A percentile compares a stretch with the other conserved stretches of the same genome.
Conservation (phyloP, 306 rosid species). For the Alnus glutinosa region DNA sequence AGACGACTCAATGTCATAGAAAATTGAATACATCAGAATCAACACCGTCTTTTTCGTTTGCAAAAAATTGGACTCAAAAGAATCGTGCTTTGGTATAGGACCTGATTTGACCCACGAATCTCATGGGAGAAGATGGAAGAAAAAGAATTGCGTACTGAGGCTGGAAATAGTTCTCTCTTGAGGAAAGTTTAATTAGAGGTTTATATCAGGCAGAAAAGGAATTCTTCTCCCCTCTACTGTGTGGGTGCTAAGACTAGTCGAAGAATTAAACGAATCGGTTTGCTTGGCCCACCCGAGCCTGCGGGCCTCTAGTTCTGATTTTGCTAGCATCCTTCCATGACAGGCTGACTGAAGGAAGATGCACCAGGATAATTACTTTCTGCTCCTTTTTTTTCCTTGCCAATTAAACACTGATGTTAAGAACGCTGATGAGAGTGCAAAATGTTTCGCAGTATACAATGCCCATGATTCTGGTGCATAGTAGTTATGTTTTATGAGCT, state of each 20-base stretch:
- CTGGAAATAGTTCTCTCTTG: too few relatives aligned
- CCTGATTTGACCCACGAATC: too few relatives aligned
- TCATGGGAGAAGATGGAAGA: too few relatives aligned
- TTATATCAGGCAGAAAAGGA: background rate
- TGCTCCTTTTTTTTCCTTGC: background rate
- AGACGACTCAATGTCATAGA: too few relatives aligned
- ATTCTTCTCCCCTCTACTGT: background rate
- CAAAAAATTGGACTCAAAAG: too few relatives aligned
- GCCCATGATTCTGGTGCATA: background rate
- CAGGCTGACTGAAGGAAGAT: background rate
- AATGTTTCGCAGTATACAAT: background rate
- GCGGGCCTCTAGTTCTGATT: slow-evolving; percentile 3
- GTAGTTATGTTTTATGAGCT: background rate
- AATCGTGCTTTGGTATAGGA: too few relatives aligned
- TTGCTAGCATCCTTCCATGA: slow-evolving; percentile 9
- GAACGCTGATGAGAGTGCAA: background rate
- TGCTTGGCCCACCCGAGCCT: background rate
- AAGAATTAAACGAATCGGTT: background rate
- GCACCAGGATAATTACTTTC: background rate
- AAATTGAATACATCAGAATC: too few relatives aligned
- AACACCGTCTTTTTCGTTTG: too few relatives aligned
- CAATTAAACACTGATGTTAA: background rate
- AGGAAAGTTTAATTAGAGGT: too few relatives aligned
- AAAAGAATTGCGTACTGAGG: too few relatives aligned
- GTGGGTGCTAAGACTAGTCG: background rate